These are phyloP conservation scores for Phlebiopsis flavidoalba DNA, from an alignment of 768 basidiomycete genomes.

Conservation along the genomic window DNA sequence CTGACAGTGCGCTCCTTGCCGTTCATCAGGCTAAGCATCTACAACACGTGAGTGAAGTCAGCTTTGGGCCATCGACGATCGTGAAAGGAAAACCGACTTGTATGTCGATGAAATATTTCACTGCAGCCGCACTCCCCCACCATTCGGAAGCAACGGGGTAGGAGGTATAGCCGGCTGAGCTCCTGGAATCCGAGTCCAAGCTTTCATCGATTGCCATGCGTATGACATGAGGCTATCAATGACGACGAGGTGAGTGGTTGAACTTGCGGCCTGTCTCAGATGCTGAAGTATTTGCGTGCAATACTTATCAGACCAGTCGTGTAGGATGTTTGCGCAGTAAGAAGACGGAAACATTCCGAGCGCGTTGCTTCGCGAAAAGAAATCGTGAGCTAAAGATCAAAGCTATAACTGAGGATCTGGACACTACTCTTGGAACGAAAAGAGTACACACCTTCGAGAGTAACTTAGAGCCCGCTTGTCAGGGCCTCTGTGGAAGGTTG, in stretches of 20 bases:
- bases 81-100: not conserved
- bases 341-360: conserved; percentile 21
- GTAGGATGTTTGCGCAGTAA: conserved; percentile 24
- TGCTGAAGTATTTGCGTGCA: conserved; percentile 19
- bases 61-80: not conserved
- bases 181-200: not conserved
- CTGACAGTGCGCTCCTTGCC: not conserved
- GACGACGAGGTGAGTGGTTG: conserved; percentile 20
- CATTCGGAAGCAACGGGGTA: conserved; percentile 1
- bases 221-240: conserved; percentile 19
- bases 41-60: too few relatives aligned
- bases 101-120: not conserved
- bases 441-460: not conserved
- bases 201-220: conserved; percentile 16
- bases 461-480: not conserved
- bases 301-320: conserved; percentile 31
- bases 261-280: conserved; percentile 19
- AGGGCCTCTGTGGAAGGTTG: not conserved
- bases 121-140: not conserved
- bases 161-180: not conserved
- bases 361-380: conserved; percentile 25
- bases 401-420: not conserved
- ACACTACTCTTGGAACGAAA: not conserved
- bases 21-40: not conserved
- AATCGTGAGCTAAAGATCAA: conserved; percentile 14